A percentile compares a stretch with the other conserved stretches of the same genome.
Conservation (phyloP, 2,329 filamentous ascomycete species). For the Arthrobotrys megalospora region DNA sequence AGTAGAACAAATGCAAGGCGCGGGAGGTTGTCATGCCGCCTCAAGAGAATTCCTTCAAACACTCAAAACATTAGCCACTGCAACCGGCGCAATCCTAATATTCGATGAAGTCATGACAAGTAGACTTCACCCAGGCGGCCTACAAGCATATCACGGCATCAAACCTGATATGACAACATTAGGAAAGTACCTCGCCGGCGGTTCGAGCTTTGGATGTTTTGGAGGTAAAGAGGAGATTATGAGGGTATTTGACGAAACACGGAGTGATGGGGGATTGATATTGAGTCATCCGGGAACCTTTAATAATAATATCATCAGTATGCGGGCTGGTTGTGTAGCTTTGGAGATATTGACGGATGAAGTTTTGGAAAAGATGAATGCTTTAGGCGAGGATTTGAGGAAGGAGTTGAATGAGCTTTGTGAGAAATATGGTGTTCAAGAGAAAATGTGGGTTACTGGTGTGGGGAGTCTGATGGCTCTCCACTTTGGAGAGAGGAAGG, state of each 20-base stretch:
- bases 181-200: slow-evolving; percentile 79
- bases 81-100: slow-evolving; percentile 74
- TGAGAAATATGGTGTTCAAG: slow-evolving; percentile 10
- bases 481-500: slow-evolving; percentile 15
- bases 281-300: slow-evolving; percentile 75
- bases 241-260: slow-evolving; percentile 72
- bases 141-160: slow-evolving; percentile 69
- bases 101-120: slow-evolving; percentile 82
- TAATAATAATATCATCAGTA: slow-evolving; percentile 78
- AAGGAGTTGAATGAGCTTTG: slow-evolving; percentile 3
- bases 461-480: slow-evolving; percentile 45
- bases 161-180: slow-evolving; percentile 76
- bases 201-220: slow-evolving; percentile 78
- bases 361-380: slow-evolving; percentile 30
- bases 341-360: slow-evolving; percentile 32
- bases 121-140: slow-evolving; percentile 72
- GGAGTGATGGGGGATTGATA: not conserved
- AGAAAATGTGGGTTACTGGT: slow-evolving; percentile 40
- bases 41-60: slow-evolving; percentile 71
- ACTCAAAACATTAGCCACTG: slow-evolving; percentile 67
- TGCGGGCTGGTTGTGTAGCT: slow-evolving; percentile 71
- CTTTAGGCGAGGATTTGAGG: slow-evolving; percentile 31
- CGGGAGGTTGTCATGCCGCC: slow-evolving; percentile 74
- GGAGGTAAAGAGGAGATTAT: slow-evolving; percentile 75
- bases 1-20: slow-evolving; percentile 78